Base-by-base conservation (phyloP, 2,329 filamentous ascomycete species). In the Colletotrichum tamarilloi region DNA sequence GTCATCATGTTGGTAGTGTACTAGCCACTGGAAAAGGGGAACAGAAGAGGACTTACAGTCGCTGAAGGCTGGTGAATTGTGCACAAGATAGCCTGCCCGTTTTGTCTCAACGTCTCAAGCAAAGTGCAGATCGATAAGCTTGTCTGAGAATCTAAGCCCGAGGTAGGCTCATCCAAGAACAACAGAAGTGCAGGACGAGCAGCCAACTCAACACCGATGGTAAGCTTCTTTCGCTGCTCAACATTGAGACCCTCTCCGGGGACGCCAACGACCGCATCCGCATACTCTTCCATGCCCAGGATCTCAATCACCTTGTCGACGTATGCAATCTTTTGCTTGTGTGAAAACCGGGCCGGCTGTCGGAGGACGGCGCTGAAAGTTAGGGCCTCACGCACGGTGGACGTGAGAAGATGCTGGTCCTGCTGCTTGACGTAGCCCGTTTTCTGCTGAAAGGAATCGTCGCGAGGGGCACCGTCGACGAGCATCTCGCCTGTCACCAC, bases 91-190 rank as follows among this genome's bases (percentile, higher is more conserved):
- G 87, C 85, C 75, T 88, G 87, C 2, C 86, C 86, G 3, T 80
- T 83, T 57, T 87, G 76, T 0, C 88, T 86, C 11, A 92, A 83
- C 73, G 93, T 94, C 76, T 93, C 89, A 70, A 95, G 88, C 4
- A 95, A 85, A 79, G 90, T 88, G 28, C 91, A 89, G 78, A 95
- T 94, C 60, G 92, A 91, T 90, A 92, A 94, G 0, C 92, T 92
- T 1, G 92, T 94, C 79, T 94, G 92, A 76, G 88, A 91, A 80
- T 95, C 93, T 16, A 95, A 86, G 79, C 93, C 93, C 11, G 92
- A 94, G 3, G 93, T 95, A 2, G 93, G 93, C 78, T 95, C 93
- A 77, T 95, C 93, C 26, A 95, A 85, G 84, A 95, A 95, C 14
- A 95, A 87, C 60, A 95, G 87, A 3, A 95, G 84, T 46, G 92